These are phyloP conservation scores for Suhomyces sp. DNA, from an alignment of 805 yeast genomes.

Conservation along the genomic window DNA sequence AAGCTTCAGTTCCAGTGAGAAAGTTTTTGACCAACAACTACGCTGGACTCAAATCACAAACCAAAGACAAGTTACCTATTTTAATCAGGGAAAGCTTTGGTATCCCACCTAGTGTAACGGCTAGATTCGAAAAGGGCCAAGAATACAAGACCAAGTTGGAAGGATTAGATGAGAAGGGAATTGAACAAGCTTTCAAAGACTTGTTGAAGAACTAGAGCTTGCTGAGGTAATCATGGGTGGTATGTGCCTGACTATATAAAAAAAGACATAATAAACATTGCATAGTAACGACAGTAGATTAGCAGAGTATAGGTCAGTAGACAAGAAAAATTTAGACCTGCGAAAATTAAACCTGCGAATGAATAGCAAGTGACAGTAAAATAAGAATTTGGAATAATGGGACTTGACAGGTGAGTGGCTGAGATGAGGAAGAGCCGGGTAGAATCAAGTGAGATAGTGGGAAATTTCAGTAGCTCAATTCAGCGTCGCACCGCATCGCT, in stretches of 20 bases:
- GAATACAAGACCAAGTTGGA: slow-evolving; percentile 50
- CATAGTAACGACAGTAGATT: neutral
- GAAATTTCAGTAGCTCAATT: neutral
- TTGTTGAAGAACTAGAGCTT: slow-evolving; percentile 28
- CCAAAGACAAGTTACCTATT: slow-evolving; percentile 66
- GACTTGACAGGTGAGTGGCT: neutral
- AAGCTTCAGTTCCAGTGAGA: slow-evolving; percentile 64
- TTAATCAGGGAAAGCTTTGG: slow-evolving; percentile 76
- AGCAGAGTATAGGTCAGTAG: too few relatives aligned
- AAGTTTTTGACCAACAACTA: slow-evolving; percentile 61
- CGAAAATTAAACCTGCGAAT: too few relatives aligned
- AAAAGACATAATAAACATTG: slow-evolving; percentile 1
- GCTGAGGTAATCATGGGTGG: neutral
- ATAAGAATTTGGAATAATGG: too few relatives aligned
- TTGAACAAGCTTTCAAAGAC: slow-evolving; percentile 37
- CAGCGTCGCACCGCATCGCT: neutral
- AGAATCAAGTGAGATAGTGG: neutral
- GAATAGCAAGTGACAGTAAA: neutral
- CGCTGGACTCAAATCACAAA: slow-evolving; percentile 53
- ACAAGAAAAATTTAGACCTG: too few relatives aligned
- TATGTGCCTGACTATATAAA: neutral
- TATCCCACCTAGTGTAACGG: slow-evolving; percentile 68
- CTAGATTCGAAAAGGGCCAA: slow-evolving; percentile 62
- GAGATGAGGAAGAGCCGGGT: neutral
- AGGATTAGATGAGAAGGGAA: slow-evolving; percentile 46